Percentiles rank a stretch among this genome's conserved stretches.
Conservation (phyloP, 2,329 filamentous ascomycete species). For the Botrytis sinoallii region DNA sequence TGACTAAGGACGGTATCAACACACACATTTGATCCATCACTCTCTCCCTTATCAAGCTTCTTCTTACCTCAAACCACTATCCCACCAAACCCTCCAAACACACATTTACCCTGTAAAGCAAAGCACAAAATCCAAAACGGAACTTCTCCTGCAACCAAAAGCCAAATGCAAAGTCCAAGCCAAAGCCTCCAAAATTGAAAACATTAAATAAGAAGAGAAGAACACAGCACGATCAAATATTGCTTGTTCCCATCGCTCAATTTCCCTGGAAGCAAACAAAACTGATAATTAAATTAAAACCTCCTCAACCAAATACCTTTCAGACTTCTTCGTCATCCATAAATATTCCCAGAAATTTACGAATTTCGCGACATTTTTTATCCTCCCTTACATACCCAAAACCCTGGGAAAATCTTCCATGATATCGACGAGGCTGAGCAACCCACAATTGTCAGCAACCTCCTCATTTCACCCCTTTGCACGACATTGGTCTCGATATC, state of each 20-base stretch:
- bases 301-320: background rate
- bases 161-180: background rate
- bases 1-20: background rate
- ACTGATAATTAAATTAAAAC: background rate
- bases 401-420: slow-evolving; percentile 5
- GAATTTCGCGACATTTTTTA: slow-evolving; percentile 6
- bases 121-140: background rate
- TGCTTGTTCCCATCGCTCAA: background rate
- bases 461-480: slow-evolving; percentile 12
- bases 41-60: background rate
- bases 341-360: background rate
- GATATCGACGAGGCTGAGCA: slow-evolving; percentile 17
- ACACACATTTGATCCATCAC: background rate
- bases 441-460: slow-evolving; percentile 12
- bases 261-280: background rate
- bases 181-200: background rate
- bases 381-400: background rate
- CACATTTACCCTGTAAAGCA: background rate
- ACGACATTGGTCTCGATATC: background rate
- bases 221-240: background rate
- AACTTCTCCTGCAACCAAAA: background rate
- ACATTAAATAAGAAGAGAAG: background rate
- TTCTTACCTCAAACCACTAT: background rate
- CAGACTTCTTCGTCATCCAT: background rate
- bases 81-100: background rate